Base-by-base conservation (phyloP, 208 protist species). In the Hexamita inflata region DNA sequence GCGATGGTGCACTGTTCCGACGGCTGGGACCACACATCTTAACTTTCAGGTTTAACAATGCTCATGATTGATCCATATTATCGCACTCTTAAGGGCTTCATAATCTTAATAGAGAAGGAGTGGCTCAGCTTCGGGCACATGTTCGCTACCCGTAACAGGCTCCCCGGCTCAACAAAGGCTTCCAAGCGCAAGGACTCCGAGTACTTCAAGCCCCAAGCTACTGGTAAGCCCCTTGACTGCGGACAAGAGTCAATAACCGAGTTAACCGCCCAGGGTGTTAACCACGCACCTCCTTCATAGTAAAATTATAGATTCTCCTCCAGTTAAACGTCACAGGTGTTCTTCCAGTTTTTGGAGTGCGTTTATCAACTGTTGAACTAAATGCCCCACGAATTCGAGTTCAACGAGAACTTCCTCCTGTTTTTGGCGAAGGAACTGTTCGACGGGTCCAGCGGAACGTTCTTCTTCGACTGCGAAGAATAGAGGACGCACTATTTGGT, bases 21-120 rank as follows among this genome's bases (percentile, higher is more conserved):
- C 77, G 93, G 93, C 0, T 95, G 92, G 92, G 93, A 97, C 81
- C 73, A 92, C 49, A 97, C 93, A 1, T 57, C 90, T 29, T 89
- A 94, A 77, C 59, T 93, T 15, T 78, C 74, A 35, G 76, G 87
- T 0, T 78, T 96, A 0, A 67, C 89, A 15, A 77, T 91, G 80
- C 26, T 97, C 32, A 73, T 94, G 19, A 73, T 96, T 1, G 93
- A 97, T 77, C 86, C 89, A 0, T 92, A 88, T 81, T 97, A 92
- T 78, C 78, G 92, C 29, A 90, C 86, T 4, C 78, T 90, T 29
- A 60, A 76, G 32, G 91, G 91, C 34, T 92, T 93, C 74, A 35
- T 76, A 9, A 77, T 87, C 0, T 76, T 96, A 9, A 84, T 95
- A 38, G 88, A 92, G 59, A 94, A 94, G 78, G 92, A 97, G 28